These are phyloP conservation scores for Sicyos edulis DNA, from an alignment of 306 rosid genomes.

Conservation along the genomic window DNA sequence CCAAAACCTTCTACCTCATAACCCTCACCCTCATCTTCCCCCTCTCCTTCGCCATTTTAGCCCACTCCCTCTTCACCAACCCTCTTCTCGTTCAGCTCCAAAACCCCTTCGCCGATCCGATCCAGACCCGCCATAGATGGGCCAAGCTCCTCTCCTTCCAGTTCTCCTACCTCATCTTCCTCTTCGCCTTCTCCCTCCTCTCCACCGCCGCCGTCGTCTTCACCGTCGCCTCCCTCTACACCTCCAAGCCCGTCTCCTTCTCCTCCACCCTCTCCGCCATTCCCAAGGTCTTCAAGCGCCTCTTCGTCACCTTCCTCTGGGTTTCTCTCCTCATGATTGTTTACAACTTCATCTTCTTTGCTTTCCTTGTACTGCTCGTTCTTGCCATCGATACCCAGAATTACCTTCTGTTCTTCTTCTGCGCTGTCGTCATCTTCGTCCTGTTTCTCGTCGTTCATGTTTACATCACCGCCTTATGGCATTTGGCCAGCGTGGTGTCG, in stretches of 20 bases:
- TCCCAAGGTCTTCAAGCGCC: constrained; percentile 72
- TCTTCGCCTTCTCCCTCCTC: constrained; percentile 84
- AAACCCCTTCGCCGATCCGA: constrained; percentile 46
- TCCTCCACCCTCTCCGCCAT: constrained; percentile 69
- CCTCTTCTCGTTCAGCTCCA: constrained; percentile 62
- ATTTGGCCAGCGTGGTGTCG: constrained; percentile 82
- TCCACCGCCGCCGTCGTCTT: constrained; percentile 93
- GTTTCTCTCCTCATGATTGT: constrained; percentile 62
- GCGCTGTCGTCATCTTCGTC: constrained; percentile 26
- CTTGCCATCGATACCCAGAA: constrained; percentile 50
- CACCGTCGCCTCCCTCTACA: constrained; percentile 90
- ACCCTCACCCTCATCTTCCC: constrained; percentile 77
- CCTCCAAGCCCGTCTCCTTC: constrained; percentile 73
- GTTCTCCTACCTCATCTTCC: constrained; percentile 79
- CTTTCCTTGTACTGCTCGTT: constrained; percentile 37
- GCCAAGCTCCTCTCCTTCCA: constrained; percentile 65
- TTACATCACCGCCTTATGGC: constrained; percentile 86
- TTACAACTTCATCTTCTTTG: constrained; percentile 50
- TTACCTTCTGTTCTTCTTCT: constrained; percentile 29
- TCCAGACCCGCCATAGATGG: constrained; percentile 61
- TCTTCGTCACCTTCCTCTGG: constrained; percentile 80
- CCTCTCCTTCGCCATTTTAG: constrained; percentile 79
- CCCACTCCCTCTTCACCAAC: constrained; percentile 91
- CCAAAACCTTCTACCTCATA: constrained; percentile 75
- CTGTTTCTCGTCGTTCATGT: constrained; percentile 65